Base-by-base conservation (phyloP, 2,329 filamentous ascomycete species). In the Colletotrichum theobromicola region DNA sequence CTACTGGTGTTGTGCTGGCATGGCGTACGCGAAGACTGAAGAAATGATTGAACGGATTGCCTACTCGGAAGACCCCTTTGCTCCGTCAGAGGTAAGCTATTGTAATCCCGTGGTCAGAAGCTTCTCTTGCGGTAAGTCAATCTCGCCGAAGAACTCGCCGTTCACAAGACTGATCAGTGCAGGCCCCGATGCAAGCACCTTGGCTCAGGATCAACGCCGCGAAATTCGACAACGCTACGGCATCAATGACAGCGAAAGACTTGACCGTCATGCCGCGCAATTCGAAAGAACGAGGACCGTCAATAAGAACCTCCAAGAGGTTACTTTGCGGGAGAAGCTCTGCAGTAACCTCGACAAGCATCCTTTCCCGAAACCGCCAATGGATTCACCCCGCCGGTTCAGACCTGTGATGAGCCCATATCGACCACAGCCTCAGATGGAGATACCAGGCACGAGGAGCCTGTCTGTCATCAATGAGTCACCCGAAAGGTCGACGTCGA, bases 41-140 rank as follows among this genome's bases (percentile, higher is more conserved):
- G 71, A 71, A 42, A 74, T 35, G 32, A 37, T 74, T 7, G 71
- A 74, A 42, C 60, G 71, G 21, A 62, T 42, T 46, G 67, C 71
- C 35, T 70, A 71, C 61, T 55, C 35, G 10, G 71, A 74, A 61
- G 71, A 74, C 16, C 71, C 71, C 16, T 32, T 74, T 18, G 37
- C 35, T 65, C 71, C 71, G 21, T 50, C 60, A 24, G 70, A 61
- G 5, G 35, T 28, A 37, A 42, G 15, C 26, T 71, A 61, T 34
- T 30, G 64, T 26, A 60, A 30, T 34, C 66, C 60, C 34, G 9
- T 53, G 6, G n/a, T 10, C n/a, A 18, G 21, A 50, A n/a, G 7
- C n/a, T 50, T 21, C 42, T 21, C 42, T 10, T 50, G 42, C 42
- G 16, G 71, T 74, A 71, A 55, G 71, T 61, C n/a, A 5, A 18